Evolutionary conservation across 257 asterid genomes (phyloP), one percentile per base, ranked within the genome.

Genomic region (Voacanga thouarsii): DNA sequence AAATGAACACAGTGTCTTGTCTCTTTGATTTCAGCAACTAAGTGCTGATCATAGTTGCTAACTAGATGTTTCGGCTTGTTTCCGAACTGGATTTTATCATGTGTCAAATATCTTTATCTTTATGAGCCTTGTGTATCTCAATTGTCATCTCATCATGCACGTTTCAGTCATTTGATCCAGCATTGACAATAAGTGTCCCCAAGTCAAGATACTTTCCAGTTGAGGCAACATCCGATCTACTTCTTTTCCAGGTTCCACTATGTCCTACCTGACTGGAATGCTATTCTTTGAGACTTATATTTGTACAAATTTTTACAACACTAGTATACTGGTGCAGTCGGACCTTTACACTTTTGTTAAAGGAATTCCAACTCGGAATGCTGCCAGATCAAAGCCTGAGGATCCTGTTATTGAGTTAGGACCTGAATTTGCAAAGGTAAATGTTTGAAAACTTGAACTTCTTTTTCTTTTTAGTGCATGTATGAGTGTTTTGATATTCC

Each of bases 401-500:
- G 92, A 91, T 83, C 99, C 99, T 51, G 79, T 90, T 79, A 85
- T 94, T 76, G 87, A 89, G 75, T 81, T 94, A 78, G 97, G 97
- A 84, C 89, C 92, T 11, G 90, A 85, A 80, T 92, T 91, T 83
- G 86, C 83, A 79, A 83, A 88, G 79, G 99, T 94, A 86, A 39
- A 49, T 78, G 79, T 74, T 81, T 79, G 19, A 43, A 12, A 80
- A 83, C 37, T 80, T 72, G 63, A 66, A 19, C 74, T 41, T 56
- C 18, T 61, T 56, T n/a, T 75, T 19, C 23, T 65, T 37, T 28
- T 71, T 57, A 49, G 45, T 77, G 60, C 75, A 43, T 59, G 70
- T 65, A 44, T 63, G 51, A 63, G 30, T 50, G 18, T 57, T 79
- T 81, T 82, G 15, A 73, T 71, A 45, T 51, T 76, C 24, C 77